These are phyloP conservation scores for Dalbergia oliveri DNA, from an alignment of 306 rosid species.

Conservation along the genomic window DNA sequence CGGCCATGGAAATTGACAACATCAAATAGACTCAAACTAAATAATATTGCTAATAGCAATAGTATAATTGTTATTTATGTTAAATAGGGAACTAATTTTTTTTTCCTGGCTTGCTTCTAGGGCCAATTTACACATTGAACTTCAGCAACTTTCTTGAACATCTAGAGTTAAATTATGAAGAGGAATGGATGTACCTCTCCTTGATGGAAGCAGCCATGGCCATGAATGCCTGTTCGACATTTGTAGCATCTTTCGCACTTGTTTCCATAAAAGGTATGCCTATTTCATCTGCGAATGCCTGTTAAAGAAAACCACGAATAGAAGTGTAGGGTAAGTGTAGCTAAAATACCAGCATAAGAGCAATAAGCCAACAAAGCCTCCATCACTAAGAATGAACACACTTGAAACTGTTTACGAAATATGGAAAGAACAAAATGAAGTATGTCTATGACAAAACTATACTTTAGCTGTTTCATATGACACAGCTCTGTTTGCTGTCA, in stretches of 20 bases:
- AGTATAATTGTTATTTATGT: background rate
- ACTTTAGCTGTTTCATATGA: slow-evolving; percentile 63
- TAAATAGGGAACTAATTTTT: background rate
- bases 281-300: slow-evolving; percentile 65
- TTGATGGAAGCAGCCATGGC: slow-evolving; percentile 62
- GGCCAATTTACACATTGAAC: background rate
- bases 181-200: slow-evolving; percentile 43
- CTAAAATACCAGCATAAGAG: background rate
- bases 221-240: slow-evolving; percentile 65
- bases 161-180: slow-evolving; percentile 3
- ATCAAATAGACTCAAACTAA: background rate
- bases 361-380: background rate
- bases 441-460: slow-evolving; percentile 20
- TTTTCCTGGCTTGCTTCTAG: background rate
- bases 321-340: background rate
- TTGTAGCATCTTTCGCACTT: slow-evolving; percentile 63
- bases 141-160: background rate
- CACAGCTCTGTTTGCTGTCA: slow-evolving; percentile 55
- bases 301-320: background rate
- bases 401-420: slow-evolving; percentile 35
- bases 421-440: background rate
- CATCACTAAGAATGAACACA: background rate
- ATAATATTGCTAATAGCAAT: background rate
- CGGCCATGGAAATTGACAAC: background rate
- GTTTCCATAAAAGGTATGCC: slow-evolving; percentile 66